A percentile compares a stretch with the other conserved stretches of the same genome.
phyloP scores from a whole-genome alignment of 78 protist genomes.

The Goniomonas avonlea region DNA sequence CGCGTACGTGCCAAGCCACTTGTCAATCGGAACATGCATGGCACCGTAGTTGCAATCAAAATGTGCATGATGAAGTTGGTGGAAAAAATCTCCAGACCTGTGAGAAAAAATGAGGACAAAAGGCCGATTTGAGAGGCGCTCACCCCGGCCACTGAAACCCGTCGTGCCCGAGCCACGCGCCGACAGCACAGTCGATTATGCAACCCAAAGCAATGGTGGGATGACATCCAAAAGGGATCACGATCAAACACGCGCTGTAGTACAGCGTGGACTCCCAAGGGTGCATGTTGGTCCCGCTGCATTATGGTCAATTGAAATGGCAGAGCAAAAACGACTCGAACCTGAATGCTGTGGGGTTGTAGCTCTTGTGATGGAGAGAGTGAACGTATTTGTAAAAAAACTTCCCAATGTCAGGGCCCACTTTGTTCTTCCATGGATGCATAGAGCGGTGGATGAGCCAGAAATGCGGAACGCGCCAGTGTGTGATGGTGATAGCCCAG shows the following conservation, averaged over 20 bases:
- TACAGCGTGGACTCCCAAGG: neutral
- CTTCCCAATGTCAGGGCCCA: neutral
- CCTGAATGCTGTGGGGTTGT: neutral
- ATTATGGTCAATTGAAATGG: too few species aligned
- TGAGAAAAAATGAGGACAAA: too few species aligned
- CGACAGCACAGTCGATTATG: neutral
- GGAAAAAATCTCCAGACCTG: neutral
- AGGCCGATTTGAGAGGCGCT: too few species aligned
- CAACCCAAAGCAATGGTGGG: neutral
- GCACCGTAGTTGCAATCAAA: constrained; percentile 4
- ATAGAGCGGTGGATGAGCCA: neutral
- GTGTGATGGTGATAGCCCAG: neutral
- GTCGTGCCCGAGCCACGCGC: constrained; percentile 3
- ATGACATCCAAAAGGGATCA: neutral
- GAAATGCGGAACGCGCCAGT: neutral
- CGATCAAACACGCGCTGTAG: neutral
- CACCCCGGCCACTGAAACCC: too few species aligned
- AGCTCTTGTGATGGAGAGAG: neutral
- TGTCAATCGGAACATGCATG: constrained; percentile 3
- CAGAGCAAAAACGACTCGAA: too few species aligned
- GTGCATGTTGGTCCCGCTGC: neutral
- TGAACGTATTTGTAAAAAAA: neutral
- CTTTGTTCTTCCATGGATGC: neutral
- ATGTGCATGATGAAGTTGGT: constrained; percentile 2
- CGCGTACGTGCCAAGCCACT: neutral